These are phyloP conservation scores for Capsella bursapastoris DNA, from an alignment of 345 rosid species.

Conservation along the genomic window DNA sequence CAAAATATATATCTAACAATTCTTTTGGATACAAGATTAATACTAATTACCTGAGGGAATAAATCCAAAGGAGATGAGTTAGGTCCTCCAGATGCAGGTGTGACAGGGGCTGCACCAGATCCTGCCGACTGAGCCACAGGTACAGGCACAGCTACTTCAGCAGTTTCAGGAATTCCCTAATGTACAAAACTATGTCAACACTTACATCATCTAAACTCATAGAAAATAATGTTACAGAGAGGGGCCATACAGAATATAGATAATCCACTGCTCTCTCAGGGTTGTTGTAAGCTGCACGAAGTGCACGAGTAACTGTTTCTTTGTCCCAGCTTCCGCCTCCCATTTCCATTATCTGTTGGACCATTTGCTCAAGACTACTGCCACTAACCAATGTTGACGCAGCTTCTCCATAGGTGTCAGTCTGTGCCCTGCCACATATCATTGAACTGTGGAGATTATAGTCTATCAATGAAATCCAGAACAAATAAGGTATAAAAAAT, in stretches of 20 bases:
- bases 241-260: conserved; percentile 72
- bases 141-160: conserved; percentile 77
- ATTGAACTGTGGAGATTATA: conserved; percentile 30
- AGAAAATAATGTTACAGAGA: conserved; percentile 1
- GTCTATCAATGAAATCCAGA: conserved; percentile 5
- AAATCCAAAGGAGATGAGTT: conserved; percentile 94
- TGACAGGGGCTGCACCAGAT: conserved; percentile 54
- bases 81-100: conserved; percentile 76
- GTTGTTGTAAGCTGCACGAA: conserved; percentile 96
- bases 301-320: conserved; percentile 92
- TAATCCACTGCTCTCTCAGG: conserved; percentile 99
- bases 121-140: conserved; percentile 58
- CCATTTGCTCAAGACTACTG: conserved; percentile 69
- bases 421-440: conserved; percentile 59
- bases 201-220: conserved; percentile 15
- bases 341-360: conserved; percentile 90
- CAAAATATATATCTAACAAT: neutral
- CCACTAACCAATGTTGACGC: conserved; percentile 90
- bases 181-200: conserved; percentile 37
- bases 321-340: conserved; percentile 98
- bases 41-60: conserved; percentile 81
- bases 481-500: conserved; percentile 12
- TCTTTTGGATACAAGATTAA: conserved; percentile 13
- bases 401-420: conserved; percentile 76
- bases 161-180: conserved; percentile 93